Conservation (phyloP, 768 basidiomycete species). For the Clavaria fumosa region DNA sequence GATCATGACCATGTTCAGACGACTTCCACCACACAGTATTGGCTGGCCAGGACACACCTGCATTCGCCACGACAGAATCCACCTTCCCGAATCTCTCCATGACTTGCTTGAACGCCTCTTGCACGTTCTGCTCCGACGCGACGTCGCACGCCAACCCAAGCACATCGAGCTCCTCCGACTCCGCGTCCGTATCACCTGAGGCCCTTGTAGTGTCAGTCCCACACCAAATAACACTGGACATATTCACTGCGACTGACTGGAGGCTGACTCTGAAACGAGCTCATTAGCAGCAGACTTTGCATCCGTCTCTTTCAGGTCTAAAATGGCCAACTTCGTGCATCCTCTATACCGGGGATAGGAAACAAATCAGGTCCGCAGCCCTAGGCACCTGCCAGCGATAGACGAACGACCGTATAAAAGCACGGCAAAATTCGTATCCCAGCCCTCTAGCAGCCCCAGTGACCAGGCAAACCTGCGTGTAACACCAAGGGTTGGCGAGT, state of each 20-base stretch:
- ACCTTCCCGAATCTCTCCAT: conserved; percentile 53
- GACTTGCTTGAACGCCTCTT: conserved; percentile 51
- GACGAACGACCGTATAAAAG: conserved; percentile 72
- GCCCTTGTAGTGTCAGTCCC: conserved; percentile 2
- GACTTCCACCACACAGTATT: too few species aligned
- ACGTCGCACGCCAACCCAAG: conserved; percentile 82
- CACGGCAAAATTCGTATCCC: conserved; percentile 81
- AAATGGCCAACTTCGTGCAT: conserved; percentile 61
- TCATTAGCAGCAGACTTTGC: conserved; percentile 54
- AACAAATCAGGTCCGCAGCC: conserved; percentile 6
- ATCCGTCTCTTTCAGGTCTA: conserved; percentile 67
- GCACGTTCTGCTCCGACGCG: conserved; percentile 63
- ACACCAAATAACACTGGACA: too few species aligned
- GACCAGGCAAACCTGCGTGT: conserved; percentile 65
- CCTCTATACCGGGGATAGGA: conserved; percentile 34
- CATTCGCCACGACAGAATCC: conserved; percentile 78
- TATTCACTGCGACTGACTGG: too few species aligned
- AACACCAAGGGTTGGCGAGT: neutral
- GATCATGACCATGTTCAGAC: neutral
- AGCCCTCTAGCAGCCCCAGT: conserved; percentile 90
- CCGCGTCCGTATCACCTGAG: conserved; percentile 39
- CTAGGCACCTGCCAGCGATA: too few species aligned
- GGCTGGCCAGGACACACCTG: conserved; percentile 34
- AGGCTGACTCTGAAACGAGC: too few species aligned
- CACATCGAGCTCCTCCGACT: conserved; percentile 42